Conservation (phyloP, 495 filamentous ascomycete species). For the Talaromyces adpressus region DNA sequence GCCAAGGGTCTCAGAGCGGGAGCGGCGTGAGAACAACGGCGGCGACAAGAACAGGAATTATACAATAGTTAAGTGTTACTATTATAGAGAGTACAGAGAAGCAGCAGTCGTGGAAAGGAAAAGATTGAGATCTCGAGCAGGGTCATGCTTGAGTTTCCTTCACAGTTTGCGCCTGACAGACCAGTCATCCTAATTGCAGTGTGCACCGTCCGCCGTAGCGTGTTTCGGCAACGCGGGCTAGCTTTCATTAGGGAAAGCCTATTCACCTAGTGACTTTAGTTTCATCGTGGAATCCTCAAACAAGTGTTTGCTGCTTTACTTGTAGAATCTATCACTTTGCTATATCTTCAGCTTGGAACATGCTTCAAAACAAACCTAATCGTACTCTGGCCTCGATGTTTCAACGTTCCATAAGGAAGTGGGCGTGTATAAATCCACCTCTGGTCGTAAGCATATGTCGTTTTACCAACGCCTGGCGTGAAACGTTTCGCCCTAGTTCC, state of each 20-base stretch:
- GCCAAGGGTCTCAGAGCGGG: not conserved
- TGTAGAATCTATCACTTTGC: not conserved
- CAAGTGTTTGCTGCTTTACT: not conserved
- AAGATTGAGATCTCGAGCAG: not conserved
- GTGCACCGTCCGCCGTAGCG: not conserved
- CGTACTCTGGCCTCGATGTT: not conserved
- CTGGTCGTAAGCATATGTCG: no score
- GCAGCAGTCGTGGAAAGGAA: not conserved
- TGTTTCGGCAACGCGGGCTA: slow-evolving; percentile 1
- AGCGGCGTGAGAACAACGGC: not conserved
- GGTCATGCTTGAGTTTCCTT: no score
- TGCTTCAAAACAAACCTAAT: not conserved
- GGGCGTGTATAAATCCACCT: not conserved
- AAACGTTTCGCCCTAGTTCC: not conserved
- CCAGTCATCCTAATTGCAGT: not conserved
- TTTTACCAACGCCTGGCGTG: not conserved
- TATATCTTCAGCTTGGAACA: not conserved
- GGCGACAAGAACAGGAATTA: not conserved
- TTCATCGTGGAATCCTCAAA: not conserved
- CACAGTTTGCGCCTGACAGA: no score
- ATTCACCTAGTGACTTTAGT: not conserved
- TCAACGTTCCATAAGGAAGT: not conserved
- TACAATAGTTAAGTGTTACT: not conserved
- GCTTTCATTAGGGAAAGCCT: not conserved
- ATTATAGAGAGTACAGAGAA: not conserved